These are phyloP conservation scores for Leccinum fuscescens DNA, from an alignment of 1,284 basidiomycete species.

Conservation along the genomic window DNA sequence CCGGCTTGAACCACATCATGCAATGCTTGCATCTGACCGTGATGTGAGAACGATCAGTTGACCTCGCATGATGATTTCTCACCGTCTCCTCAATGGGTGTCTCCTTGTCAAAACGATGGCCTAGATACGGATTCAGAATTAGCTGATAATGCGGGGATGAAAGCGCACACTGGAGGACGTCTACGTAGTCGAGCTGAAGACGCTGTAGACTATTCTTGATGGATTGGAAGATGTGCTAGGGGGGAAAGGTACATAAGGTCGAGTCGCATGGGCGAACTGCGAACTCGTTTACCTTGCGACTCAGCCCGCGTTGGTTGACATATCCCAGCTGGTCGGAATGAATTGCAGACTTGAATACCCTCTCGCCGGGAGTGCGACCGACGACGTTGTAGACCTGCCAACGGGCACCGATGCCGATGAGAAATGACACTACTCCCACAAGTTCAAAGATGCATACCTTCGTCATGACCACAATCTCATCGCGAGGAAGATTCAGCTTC, in stretches of 20 bases:
- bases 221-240: conserved; percentile 67
- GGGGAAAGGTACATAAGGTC: neutral
- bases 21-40: conserved; percentile 46
- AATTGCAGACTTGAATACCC: conserved; percentile 13
- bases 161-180: conserved; percentile 53
- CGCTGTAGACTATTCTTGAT: conserved; percentile 62
- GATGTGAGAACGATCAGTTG: neutral
- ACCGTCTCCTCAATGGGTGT: conserved; percentile 25
- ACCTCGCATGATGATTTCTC: neutral
- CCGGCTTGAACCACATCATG: conserved; percentile 51
- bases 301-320: conserved; percentile 52
- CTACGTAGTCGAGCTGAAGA: conserved; percentile 69
- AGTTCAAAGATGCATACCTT: conserved; percentile 45
- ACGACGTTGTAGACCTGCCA: conserved; percentile 36
- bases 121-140: neutral
- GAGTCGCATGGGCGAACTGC: neutral
- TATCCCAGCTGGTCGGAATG: conserved; percentile 45
- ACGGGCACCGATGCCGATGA: neutral
- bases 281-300: conserved; percentile 39
- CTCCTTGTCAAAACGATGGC: conserved; percentile 20
- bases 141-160: neutral
- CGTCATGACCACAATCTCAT: conserved; percentile 73
- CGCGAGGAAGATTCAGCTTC: conserved; percentile 64
- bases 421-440: neutral
- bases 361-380: conserved; percentile 26